These are phyloP conservation scores for Neurospora tetrasperma DNA, from an alignment of 495 filamentous ascomycete species.

Conservation along the genomic window DNA sequence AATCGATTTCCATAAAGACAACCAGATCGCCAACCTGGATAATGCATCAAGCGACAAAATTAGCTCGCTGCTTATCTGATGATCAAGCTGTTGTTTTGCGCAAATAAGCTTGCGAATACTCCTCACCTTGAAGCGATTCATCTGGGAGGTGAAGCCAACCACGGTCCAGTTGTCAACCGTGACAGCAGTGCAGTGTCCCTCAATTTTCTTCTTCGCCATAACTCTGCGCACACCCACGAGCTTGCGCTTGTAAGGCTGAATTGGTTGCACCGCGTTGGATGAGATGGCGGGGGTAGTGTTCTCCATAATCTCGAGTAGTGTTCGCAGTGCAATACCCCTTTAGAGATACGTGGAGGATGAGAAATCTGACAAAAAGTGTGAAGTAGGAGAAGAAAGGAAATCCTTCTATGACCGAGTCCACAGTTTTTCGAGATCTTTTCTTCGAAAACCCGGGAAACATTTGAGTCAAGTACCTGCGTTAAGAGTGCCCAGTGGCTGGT, in stretches of 20 bases:
- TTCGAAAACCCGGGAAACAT: background rate
- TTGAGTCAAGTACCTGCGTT: background rate
- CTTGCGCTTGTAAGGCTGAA: background rate
- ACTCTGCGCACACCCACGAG: background rate
- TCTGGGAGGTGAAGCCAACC: background rate
- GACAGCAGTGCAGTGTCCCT: background rate
- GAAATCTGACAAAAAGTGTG: background rate
- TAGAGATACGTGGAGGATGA: background rate
- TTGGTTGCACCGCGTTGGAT: background rate
- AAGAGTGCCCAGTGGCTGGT: background rate
- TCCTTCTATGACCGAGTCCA: background rate
- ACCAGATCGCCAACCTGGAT: constrained; percentile 12
- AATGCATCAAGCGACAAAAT: background rate
- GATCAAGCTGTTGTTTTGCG: background rate
- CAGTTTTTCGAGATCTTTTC: background rate
- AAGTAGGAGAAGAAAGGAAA: background rate
- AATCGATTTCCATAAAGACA: constrained; percentile 18
- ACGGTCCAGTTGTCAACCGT: background rate
- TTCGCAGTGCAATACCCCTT: background rate
- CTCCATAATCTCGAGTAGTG: background rate
- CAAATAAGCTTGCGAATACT: background rate
- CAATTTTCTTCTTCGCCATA: background rate
- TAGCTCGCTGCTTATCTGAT: background rate
- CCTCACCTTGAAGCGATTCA: background rate
- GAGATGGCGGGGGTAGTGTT: background rate